phyloP scores from a whole-genome alignment of 768 basidiomycete genomes.

The Mycena rosella region DNA sequence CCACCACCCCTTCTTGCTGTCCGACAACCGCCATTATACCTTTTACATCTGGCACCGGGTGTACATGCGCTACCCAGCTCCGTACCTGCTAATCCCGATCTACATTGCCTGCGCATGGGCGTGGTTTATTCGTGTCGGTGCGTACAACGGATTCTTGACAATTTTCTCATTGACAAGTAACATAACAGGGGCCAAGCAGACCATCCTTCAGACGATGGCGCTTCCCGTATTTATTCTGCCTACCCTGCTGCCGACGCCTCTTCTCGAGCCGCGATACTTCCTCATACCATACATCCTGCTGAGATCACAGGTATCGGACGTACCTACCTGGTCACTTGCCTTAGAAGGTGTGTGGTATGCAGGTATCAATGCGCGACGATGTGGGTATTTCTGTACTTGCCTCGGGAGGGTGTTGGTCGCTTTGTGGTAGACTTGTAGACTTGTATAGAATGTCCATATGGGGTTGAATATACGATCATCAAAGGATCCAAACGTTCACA shows the following conservation, averaged over 20 bases:
- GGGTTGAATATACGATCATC: slow-evolving; percentile 6
- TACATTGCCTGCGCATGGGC: slow-evolving; percentile 89
- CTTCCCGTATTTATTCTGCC: slow-evolving; percentile 77
- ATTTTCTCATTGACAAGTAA: slow-evolving; percentile 31
- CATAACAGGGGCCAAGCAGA: slow-evolving; percentile 72
- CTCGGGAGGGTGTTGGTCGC: slow-evolving; percentile 79
- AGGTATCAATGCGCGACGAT: slow-evolving; percentile 80
- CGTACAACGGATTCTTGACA: slow-evolving; percentile 45
- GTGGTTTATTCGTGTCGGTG: slow-evolving; percentile 91
- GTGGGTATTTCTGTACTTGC: slow-evolving; percentile 83
- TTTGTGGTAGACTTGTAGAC: slow-evolving; percentile 99
- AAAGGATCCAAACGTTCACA: slow-evolving; percentile 24
- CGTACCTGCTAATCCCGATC: slow-evolving; percentile 80
- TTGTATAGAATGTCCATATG: slow-evolving; percentile 7
- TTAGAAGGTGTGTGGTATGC: slow-evolving; percentile 84
- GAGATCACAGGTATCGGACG: slow-evolving; percentile 77
- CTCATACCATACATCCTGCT: slow-evolving; percentile 90
- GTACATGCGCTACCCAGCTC: slow-evolving; percentile 82
- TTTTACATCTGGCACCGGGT: slow-evolving; percentile 95
- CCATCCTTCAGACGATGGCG: slow-evolving; percentile 80
- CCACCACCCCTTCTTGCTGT: slow-evolving; percentile 87
- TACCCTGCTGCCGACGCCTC: slow-evolving; percentile 87
- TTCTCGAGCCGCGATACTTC: slow-evolving; percentile 96
- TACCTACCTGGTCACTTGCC: slow-evolving; percentile 63
- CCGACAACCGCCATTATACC: slow-evolving; percentile 97